These are phyloP conservation scores for Aspergillus sclerotiicarbonarius DNA, from an alignment of 495 filamentous ascomycete genomes.

Conservation along the genomic window DNA sequence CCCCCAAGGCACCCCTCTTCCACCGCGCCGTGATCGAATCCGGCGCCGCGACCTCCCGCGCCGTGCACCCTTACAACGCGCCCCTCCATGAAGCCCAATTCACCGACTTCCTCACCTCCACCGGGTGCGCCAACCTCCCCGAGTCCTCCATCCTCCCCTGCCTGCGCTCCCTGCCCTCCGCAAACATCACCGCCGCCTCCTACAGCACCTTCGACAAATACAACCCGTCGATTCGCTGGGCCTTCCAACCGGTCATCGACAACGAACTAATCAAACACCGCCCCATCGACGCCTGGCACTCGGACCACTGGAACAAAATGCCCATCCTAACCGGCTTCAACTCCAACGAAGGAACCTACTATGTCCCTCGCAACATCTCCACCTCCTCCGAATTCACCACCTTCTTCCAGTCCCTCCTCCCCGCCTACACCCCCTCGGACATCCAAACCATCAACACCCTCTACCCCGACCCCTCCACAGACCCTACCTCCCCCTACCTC, in stretches of 20 bases:
- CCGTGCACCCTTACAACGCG: slow-evolving; percentile 53
- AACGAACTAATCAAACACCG: slow-evolving; percentile 52
- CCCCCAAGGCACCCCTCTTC: slow-evolving; percentile 43
- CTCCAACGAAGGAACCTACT: slow-evolving; percentile 62
- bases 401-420: slow-evolving; percentile 58
- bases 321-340: slow-evolving; percentile 66
- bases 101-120: slow-evolving; percentile 51
- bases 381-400: slow-evolving; percentile 46
- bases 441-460: slow-evolving; percentile 42
- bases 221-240: slow-evolving; percentile 56
- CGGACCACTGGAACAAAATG: slow-evolving; percentile 51
- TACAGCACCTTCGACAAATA: slow-evolving; percentile 52
- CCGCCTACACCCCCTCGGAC: slow-evolving; percentile 44
- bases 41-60: slow-evolving; percentile 59
- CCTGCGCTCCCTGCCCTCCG: slow-evolving; percentile 48
- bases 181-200: slow-evolving; percentile 47
- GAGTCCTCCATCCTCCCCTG: slow-evolving; percentile 48
- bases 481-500: slow-evolving; percentile 32
- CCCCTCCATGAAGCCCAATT: slow-evolving; percentile 60
- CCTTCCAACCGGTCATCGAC: slow-evolving; percentile 68
- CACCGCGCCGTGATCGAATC: slow-evolving; percentile 64
- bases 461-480: slow-evolving; percentile 55
- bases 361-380: slow-evolving; percentile 48
- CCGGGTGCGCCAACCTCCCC: slow-evolving; percentile 34
- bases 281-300: slow-evolving; percentile 55